These are phyloP conservation scores for Aureobasidium sp. DNA, from an alignment of 2,329 filamentous ascomycete species.

Conservation along the genomic window DNA sequence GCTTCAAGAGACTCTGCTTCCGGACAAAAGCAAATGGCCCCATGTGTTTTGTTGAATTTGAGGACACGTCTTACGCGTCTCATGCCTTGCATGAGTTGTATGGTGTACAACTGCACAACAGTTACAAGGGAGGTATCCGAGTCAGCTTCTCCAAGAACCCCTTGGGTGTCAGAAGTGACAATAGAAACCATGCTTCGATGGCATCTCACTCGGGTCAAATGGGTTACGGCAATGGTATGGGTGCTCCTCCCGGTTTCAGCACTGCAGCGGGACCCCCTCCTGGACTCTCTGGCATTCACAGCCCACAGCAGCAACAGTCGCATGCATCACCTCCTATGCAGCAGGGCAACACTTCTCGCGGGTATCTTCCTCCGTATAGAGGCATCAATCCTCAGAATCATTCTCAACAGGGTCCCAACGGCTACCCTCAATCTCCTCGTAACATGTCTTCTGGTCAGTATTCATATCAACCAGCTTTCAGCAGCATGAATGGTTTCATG, in stretches of 20 bases:
- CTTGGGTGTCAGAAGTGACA: constrained; percentile 74
- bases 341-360: not conserved
- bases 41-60: constrained; percentile 99
- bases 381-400: not conserved
- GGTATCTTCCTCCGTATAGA: not conserved
- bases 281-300: constrained; percentile 54
- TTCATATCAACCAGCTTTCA: not conserved
- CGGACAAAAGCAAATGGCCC: constrained; percentile 90
- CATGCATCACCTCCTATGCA: not conserved
- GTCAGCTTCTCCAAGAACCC: constrained; percentile 98
- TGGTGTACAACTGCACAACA: constrained; percentile 79
- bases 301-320: constrained; percentile 35
- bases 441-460: not conserved
- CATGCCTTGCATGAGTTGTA: constrained; percentile 87
- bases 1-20: constrained; percentile 93
- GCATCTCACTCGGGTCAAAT: constrained; percentile 42
- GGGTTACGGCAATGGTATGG: constrained; percentile 58
- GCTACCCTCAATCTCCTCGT: not conserved
- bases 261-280: constrained; percentile 60
- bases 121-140: constrained; percentile 87
- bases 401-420: not conserved
- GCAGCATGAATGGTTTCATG: constrained; percentile 11
- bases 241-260: constrained; percentile 53
- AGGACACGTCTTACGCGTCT: constrained; percentile 85
- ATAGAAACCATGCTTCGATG: not conserved